Base-by-base conservation (phyloP, 768 basidiomycete species). In the Boletus pseudo-olivaceus region DNA sequence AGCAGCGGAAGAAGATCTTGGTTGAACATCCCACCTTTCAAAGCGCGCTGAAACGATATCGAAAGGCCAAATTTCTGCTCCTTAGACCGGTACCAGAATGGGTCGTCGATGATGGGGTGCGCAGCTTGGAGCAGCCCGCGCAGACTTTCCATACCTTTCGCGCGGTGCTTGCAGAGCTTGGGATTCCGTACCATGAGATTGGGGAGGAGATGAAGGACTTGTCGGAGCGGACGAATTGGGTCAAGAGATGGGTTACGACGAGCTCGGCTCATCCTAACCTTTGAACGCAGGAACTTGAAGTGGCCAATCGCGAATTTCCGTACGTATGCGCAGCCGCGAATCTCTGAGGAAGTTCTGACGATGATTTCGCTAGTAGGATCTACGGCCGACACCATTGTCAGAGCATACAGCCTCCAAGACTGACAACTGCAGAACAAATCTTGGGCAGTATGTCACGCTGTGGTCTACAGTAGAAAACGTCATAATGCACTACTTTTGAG, bases 91-190 rank as follows among this genome's bases (percentile, higher is more conserved):
- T 86, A 32, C 56, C 67, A 12, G 83, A 81, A 54, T 87, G 85
- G 85, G 29, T 81, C 30, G 69, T 78, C 1, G 86, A 87, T 56
- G 85, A 87, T 51, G 86, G 84, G 1, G 73, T 85, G 32, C 78
- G 85, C 5, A 78, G 70, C 47, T 62, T 82, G 57, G 81, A 85
- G 19, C 71, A 83, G 29, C 77, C 78, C 38, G 65, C 66, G 2
- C 65, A 67, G 33, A 76, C 76, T 37, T 59, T 76, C 47, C 55
- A 69, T 29, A 61, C 75, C 23, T 84, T 75, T 57, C 66, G 69
- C n/a, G 48, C 57, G 0, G 56, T 77, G 7, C 68, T 85, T 42
- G 53, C 62, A 23, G 73, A 75, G 29, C 63, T 82, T 35, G 70
- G 63, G 0, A 79, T 85, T 20, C 51, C 65, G 1, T 82, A 78